Evolutionary conservation across 352 stramenopile genomes (phyloP).

Genomic region (Pythium coloratum): DNA sequence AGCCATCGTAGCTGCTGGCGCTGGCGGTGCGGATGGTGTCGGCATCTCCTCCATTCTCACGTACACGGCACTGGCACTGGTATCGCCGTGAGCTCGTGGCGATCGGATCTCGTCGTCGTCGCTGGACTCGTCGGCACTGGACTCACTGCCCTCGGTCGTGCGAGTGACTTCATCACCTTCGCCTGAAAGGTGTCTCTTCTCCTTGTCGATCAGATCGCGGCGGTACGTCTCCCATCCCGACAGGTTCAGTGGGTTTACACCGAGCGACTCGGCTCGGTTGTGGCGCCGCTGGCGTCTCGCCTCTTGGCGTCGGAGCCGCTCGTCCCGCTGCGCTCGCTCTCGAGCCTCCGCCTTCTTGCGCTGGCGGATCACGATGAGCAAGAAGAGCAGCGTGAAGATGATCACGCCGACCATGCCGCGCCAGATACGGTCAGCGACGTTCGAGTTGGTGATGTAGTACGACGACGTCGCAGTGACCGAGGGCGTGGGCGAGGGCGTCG

Average conservation of each 20-base stretch:
- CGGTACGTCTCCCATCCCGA: constrained; percentile 22
- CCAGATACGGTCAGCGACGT: constrained; percentile 16
- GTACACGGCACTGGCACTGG: background rate
- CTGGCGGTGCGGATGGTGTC: background rate
- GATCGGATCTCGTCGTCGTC: background rate
- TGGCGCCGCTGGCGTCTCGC: constrained; percentile 11
- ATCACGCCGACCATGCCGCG: constrained; percentile 19
- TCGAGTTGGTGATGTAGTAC: background rate
- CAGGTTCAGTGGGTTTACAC: constrained; percentile 15
- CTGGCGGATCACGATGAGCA: constrained; percentile 7
- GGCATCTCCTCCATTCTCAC: background rate
- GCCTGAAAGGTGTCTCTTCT: constrained; percentile 2
- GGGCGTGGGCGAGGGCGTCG: background rate
- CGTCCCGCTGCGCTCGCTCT: background rate
- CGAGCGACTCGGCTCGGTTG: constrained; percentile 1
- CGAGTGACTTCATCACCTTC: background rate
- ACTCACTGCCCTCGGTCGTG: background rate
- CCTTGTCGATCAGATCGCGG: constrained; percentile 22
- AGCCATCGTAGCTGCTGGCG: background rate
- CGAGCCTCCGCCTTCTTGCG: background rate
- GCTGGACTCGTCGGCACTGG: constrained; percentile 1
- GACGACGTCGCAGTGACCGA: background rate
- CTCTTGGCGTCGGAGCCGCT: constrained; percentile 10
- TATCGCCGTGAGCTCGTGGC: background rate
- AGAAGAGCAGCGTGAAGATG: constrained; percentile 12